A percentile compares a stretch with the other conserved stretches of the same genome.
Evolutionary conservation across 352 stramenopile species (phyloP).

Genomic region (Phytophthora melonis): DNA sequence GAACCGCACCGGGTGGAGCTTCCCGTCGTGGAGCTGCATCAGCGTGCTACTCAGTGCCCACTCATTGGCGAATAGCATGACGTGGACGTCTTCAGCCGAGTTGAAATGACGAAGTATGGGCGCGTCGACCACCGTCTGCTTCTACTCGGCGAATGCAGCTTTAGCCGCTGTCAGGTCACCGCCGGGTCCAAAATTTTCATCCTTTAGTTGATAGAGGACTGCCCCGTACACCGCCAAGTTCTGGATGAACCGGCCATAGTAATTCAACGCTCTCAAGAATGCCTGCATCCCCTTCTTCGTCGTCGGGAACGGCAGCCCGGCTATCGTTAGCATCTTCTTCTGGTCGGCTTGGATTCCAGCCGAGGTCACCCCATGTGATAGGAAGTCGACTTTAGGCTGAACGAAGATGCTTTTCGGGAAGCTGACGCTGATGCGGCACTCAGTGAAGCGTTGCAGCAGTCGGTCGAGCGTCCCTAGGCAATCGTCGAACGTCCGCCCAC

Average conservation of each 20-base stretch:
- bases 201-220: neutral
- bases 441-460: neutral
- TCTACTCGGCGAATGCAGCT: too few species aligned
- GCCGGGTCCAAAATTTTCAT: neutral
- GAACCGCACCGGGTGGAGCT: too few species aligned
- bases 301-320: neutral
- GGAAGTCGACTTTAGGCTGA: neutral
- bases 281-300: neutral
- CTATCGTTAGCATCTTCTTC: neutral
- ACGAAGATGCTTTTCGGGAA: neutral
- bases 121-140: too few species aligned
- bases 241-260: neutral
- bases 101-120: too few species aligned
- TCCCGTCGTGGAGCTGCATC: too few species aligned
- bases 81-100: too few species aligned
- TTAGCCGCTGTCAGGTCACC: neutral
- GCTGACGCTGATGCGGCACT: neutral
- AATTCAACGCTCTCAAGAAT: neutral
- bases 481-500: neutral
- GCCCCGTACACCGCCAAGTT: neutral
- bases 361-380: too few species aligned
- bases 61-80: too few species aligned
- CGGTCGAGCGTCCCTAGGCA: neutral
- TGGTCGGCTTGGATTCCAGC: neutral
- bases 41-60: too few species aligned